These are phyloP conservation scores for Ascochyta pisi DNA, from an alignment of 2,329 filamentous ascomycete species.

Conservation along the genomic window DNA sequence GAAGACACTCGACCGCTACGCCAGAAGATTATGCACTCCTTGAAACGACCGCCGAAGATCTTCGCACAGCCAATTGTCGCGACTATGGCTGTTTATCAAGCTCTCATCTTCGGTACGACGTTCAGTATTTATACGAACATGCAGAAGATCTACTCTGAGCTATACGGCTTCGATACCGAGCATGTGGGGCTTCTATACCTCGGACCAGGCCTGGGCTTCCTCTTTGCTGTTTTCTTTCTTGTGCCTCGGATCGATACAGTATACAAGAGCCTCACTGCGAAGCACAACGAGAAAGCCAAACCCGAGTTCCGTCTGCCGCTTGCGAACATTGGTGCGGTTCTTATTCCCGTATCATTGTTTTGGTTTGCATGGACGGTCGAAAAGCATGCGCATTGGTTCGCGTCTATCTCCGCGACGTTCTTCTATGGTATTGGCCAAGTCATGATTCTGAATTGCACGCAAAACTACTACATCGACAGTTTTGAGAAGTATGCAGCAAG, in stretches of 20 bases:
- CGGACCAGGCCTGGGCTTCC: slow-evolving; percentile 53
- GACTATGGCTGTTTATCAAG: slow-evolving; percentile 56
- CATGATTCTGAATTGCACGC: slow-evolving; percentile 60
- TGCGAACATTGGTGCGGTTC: slow-evolving; percentile 54
- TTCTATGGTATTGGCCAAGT: slow-evolving; percentile 62
- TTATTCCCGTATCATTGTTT: slow-evolving; percentile 54
- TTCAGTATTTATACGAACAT: slow-evolving; percentile 59
- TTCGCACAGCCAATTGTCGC: slow-evolving; percentile 56
- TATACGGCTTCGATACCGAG: slow-evolving; percentile 56
- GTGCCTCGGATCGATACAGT: slow-evolving; percentile 57
- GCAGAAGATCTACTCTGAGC: slow-evolving; percentile 53
- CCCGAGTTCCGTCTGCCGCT: slow-evolving; percentile 56
- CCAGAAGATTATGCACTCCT: slow-evolving; percentile 47
- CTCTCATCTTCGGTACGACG: slow-evolving; percentile 56
- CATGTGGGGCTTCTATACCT: slow-evolving; percentile 56
- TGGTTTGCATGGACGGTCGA: slow-evolving; percentile 54
- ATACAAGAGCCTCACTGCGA: slow-evolving; percentile 53
- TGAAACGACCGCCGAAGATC: slow-evolving; percentile 52
- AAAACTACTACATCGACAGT: slow-evolving; percentile 63
- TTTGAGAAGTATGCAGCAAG: slow-evolving; percentile 60
- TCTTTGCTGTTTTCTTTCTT: slow-evolving; percentile 55
- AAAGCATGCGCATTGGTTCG: slow-evolving; percentile 51
- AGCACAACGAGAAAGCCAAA: slow-evolving; percentile 49
- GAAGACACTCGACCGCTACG: slow-evolving; percentile 50
- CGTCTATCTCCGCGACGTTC: slow-evolving; percentile 52